Evolutionary conservation across 306 rosid species (phyloP).

Genomic region (Aeschynomene evenia): DNA sequence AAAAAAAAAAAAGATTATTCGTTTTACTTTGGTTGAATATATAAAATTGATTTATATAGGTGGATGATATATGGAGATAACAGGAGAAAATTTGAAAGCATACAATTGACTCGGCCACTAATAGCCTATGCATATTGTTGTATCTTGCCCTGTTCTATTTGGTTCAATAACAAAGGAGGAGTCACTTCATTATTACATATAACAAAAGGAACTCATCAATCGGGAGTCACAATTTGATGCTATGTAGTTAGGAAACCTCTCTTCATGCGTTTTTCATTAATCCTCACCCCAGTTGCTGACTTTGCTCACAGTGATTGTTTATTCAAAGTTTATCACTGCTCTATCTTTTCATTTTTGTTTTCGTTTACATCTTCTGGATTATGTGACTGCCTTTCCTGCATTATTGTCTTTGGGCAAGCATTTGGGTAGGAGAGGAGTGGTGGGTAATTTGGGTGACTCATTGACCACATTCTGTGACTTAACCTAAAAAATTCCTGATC

Average conservation of each 20-base stretch:
- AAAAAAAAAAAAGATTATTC: too few relatives aligned
- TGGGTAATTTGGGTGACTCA: too few relatives aligned
- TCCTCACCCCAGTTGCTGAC: neutral
- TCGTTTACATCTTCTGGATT: constrained; percentile 15
- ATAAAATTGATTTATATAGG: too few relatives aligned
- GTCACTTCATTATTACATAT: neutral
- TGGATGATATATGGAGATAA: too few relatives aligned
- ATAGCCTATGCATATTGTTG: neutral
- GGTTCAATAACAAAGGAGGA: neutral
- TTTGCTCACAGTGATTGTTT: neutral
- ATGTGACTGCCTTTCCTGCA: constrained; percentile 19
- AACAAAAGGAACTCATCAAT: neutral
- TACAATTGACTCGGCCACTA: neutral
- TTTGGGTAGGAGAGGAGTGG: neutral
- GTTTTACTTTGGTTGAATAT: too few relatives aligned
- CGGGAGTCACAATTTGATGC: neutral
- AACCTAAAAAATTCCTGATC: neutral
- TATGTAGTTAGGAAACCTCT: neutral
- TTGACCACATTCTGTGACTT: neutral
- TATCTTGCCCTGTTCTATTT: neutral
- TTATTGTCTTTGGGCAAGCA: constrained; percentile 10
- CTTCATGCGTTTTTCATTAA: neutral
- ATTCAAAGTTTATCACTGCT: neutral
- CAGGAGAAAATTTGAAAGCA: neutral
- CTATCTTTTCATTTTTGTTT: neutral